These are phyloP conservation scores for Ceratocystis alfenasii DNA, from an alignment of 2,329 filamentous ascomycete genomes.

Conservation along the genomic window DNA sequence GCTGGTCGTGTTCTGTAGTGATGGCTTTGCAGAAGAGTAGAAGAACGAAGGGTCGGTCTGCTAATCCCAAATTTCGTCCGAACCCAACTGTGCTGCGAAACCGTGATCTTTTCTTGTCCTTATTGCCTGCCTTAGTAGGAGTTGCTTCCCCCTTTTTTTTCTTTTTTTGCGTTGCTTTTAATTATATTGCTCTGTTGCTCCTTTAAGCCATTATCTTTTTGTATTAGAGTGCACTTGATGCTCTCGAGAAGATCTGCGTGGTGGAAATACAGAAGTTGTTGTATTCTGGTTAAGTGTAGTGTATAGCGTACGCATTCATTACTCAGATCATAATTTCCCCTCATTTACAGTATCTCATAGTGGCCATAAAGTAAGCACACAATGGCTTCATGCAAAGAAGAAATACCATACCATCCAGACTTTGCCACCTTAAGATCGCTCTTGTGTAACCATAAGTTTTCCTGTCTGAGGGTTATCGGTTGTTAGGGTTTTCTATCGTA, in stretches of 20 bases:
- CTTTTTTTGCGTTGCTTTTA: conserved; percentile 23
- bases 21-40: not conserved
- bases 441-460: not conserved
- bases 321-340: no score
- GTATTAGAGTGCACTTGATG: not conserved
- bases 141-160: conserved; percentile 23
- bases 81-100: not conserved
- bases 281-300: no score
- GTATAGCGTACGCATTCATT: no score
- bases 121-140: not conserved
- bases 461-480: not conserved
- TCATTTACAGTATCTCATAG: no score
- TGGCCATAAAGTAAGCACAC: no score
- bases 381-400: no score
- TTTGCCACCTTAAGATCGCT: not conserved
- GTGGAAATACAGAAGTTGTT: no score
- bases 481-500: not conserved
- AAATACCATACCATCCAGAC: no score
- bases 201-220: not conserved
- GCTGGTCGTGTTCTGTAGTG: conserved; percentile 62
- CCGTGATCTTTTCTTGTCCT: not conserved
- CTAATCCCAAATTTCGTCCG: not conserved
- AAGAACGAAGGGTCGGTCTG: not conserved
- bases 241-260: not conserved
- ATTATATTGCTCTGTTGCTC: not conserved